Evolutionary conservation across 805 yeast species (phyloP).

Genomic region (Ogataea ganodermae): DNA sequence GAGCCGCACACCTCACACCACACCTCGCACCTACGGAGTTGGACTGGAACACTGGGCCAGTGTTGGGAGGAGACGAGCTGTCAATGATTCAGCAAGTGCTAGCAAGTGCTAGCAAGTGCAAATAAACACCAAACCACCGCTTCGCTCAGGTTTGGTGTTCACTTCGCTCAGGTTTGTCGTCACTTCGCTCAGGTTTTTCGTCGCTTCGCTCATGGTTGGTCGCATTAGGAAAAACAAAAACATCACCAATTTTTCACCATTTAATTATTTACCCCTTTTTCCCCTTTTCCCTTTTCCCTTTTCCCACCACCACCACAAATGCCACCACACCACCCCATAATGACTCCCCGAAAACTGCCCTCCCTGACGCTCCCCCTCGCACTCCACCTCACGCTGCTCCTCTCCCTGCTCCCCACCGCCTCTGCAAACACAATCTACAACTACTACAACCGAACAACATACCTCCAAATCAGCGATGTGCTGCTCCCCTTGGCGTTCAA

Average conservation of each 20-base stretch:
- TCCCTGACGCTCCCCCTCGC: background rate
- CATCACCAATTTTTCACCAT: constrained; percentile 1
- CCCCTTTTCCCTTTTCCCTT: background rate
- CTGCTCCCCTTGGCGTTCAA: constrained; percentile 33
- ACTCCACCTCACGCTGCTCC: background rate
- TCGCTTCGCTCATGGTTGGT: background rate
- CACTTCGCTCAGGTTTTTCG: background rate
- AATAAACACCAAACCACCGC: no score
- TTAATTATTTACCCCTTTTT: background rate
- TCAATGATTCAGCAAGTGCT: no score
- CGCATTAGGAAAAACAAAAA: constrained; percentile 5
- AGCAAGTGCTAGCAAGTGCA: no score
- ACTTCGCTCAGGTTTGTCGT: background rate
- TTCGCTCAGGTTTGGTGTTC: no score
- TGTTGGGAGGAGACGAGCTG: no score
- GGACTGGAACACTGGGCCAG: no score
- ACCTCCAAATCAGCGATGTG: constrained; percentile 25
- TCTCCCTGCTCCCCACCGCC: background rate
- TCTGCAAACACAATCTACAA: constrained; percentile 32
- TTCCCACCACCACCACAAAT: background rate
- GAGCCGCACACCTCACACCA: no score
- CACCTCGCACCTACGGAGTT: no score
- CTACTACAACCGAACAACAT: constrained; percentile 33
- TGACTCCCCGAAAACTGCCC: background rate
- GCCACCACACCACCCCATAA: background rate